Evolutionary conservation across 495 filamentous ascomycete species (phyloP).

Genomic region (Tuber magnatum): DNA sequence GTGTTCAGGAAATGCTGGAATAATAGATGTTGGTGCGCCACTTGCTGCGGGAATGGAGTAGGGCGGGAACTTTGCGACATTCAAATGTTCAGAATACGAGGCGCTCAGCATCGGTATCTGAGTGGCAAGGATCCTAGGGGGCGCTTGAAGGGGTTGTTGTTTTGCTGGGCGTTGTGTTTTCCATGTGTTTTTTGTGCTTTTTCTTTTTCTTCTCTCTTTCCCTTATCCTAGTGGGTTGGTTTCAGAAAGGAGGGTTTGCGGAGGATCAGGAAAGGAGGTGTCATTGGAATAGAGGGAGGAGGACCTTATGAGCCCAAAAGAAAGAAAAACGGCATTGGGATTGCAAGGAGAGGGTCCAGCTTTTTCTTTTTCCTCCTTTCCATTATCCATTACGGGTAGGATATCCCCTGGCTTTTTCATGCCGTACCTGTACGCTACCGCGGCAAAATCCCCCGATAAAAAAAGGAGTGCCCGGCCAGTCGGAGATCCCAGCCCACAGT

Average conservation of each 20-base stretch:
- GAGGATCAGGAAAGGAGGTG: background rate
- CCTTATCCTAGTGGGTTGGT: background rate
- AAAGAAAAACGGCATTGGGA: background rate
- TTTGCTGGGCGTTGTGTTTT: background rate
- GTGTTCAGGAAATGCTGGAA: conserved; percentile 40
- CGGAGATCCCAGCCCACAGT: background rate
- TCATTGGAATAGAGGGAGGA: background rate
- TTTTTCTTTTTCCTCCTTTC: background rate
- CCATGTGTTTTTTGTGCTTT: background rate
- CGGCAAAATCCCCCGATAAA: background rate
- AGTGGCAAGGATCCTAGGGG: background rate
- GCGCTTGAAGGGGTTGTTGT: background rate
- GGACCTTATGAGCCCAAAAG: background rate
- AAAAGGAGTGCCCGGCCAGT: background rate
- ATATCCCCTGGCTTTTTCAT: background rate
- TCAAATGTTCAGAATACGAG: background rate
- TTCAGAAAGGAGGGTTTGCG: background rate
- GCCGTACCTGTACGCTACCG: background rate
- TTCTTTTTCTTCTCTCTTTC: background rate
- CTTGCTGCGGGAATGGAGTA: background rate
- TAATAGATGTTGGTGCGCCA: conserved; percentile 11
- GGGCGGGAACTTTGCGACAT: background rate
- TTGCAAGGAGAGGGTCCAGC: background rate
- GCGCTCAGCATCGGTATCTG: background rate
- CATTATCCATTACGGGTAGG: background rate